phyloP scores from a whole-genome alignment of 2,329 filamentous ascomycete genomes.

The Fusarium pseudograminearum region DNA sequence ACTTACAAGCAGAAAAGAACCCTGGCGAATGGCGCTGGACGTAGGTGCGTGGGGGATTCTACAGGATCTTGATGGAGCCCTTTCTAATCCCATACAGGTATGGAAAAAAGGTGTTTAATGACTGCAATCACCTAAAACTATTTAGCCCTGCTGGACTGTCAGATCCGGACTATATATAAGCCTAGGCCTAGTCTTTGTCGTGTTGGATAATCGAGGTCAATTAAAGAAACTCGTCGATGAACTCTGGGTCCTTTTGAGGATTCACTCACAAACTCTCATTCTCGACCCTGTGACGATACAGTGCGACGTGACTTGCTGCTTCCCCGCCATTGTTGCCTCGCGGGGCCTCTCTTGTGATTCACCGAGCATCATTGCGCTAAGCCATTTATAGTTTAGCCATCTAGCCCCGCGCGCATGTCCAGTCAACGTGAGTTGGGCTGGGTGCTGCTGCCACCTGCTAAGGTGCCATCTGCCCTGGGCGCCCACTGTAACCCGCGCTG shows the following conservation, averaged over 20 bases:
- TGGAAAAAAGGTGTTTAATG: not conserved
- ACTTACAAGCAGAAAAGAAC: constrained; percentile 4
- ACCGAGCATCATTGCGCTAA: constrained; percentile 32
- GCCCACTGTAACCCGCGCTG: constrained; percentile 5
- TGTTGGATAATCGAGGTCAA: not conserved
- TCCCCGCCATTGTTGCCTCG: constrained; percentile 47
- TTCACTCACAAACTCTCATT: constrained; percentile 21
- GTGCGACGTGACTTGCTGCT: constrained; percentile 45
- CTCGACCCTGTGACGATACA: constrained; percentile 40
- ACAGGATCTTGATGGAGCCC: not conserved
- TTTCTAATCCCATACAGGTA: constrained; percentile 16
- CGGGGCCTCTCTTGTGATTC: constrained; percentile 48
- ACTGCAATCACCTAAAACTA: constrained; percentile 3
- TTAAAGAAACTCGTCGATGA: not conserved
- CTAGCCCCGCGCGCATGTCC: constrained; percentile 46
- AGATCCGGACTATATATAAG: not conserved
- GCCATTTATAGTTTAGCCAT: constrained; percentile 29
- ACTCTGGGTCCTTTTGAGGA: constrained; percentile 1
- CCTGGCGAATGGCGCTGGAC: not conserved
- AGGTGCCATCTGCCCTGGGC: constrained; percentile 32
- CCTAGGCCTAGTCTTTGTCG: not conserved
- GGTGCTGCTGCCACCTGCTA: constrained; percentile 32
- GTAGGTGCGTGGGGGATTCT: not conserved
- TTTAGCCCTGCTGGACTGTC: constrained; percentile 6
- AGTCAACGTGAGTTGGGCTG: constrained; percentile 38